Evolutionary conservation across 371 early-diverging fungal genomes (phyloP), one percentile per base, ranked within the genome.

Genomic region (Syncephalis plumigaleata): DNA sequence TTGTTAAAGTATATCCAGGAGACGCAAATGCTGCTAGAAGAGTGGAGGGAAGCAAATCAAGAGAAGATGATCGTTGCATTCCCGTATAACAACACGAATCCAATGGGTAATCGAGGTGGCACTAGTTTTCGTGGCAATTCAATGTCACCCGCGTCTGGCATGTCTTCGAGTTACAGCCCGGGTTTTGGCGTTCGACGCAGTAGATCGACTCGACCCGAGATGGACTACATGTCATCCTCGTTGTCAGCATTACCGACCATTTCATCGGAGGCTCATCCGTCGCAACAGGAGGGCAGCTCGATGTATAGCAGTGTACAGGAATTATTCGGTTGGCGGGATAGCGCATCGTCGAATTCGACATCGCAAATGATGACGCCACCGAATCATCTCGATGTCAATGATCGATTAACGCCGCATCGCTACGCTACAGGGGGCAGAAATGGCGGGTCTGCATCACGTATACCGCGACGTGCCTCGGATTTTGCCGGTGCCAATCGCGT

Each of bases 41-140:
- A 77, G 27, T 56, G 80, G 39, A 70, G 75, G 20, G 61, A 74
- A 45, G 68, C 67, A 53, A 84, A 79, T 47, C 68, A 72, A 39
- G 57, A 67, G 44, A 66, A 69, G 22, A 76, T 69, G 55, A 69
- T 73, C 23, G 74, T 81, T 13, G 73, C 75, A 46, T 84, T 80
- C 52, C 84, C 84, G 9, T 57, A 67, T n/a, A n/a, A n/a, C n/a
- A n/a, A n/a, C 37, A 20, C 63, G 17, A 57, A 45, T 31, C 39
- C 54, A 9, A 43, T 54, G 9, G 36, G 27, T 51, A 42, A 38
- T 47, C 51, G 37, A 13, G 18, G 46, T 42, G 1, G 25, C 44
- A 15, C 39, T 45, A 9, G 49, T 52, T 15, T 20, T 50, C 8
- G 25, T 31, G 31, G 7, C 31, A 31, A 31, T 31, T 31, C 47